Percentiles rank a stretch among this genome's conserved stretches.
phyloP scores from a whole-genome alignment of 805 yeast species.

The Limtongia smithiae region DNA sequence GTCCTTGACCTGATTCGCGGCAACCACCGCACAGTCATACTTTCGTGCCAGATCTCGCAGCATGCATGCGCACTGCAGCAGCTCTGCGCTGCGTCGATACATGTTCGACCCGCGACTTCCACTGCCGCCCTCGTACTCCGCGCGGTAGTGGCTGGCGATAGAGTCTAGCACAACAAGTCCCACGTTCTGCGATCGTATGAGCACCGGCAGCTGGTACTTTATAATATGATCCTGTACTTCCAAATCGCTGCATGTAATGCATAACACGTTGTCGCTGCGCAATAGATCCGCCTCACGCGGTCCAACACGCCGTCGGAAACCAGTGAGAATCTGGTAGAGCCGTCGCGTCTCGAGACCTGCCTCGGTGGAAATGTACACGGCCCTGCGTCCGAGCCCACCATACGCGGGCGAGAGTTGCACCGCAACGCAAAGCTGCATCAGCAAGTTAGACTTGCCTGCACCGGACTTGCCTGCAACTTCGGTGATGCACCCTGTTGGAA shows the following conservation, averaged over 20 bases:
- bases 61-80: conserved; percentile 42
- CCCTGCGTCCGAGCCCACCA: conserved; percentile 48
- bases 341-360: conserved; percentile 65
- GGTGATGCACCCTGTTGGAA: conserved; percentile 53
- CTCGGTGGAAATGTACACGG: conserved; percentile 80
- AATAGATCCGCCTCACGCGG: conserved; percentile 24
- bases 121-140: conserved; percentile 38
- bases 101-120: conserved; percentile 33
- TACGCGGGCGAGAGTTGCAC: conserved; percentile 49
- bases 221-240: conserved; percentile 73
- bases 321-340: conserved; percentile 47
- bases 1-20: conserved; percentile 79
- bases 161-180: conserved; percentile 73
- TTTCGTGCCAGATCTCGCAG: conserved; percentile 49
- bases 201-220: conserved; percentile 62
- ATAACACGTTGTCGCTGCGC: conserved; percentile 43
- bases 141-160: conserved; percentile 68
- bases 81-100: conserved; percentile 33
- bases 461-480: conserved; percentile 77
- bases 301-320: conserved; percentile 29
- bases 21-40: conserved; percentile 56
- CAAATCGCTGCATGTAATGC: conserved; percentile 60
- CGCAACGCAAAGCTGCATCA: conserved; percentile 60
- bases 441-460: conserved; percentile 79
- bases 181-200: conserved; percentile 44